phyloP scores from a whole-genome alignment of 805 yeast species.

The Saccharomyces eubayanus region DNA sequence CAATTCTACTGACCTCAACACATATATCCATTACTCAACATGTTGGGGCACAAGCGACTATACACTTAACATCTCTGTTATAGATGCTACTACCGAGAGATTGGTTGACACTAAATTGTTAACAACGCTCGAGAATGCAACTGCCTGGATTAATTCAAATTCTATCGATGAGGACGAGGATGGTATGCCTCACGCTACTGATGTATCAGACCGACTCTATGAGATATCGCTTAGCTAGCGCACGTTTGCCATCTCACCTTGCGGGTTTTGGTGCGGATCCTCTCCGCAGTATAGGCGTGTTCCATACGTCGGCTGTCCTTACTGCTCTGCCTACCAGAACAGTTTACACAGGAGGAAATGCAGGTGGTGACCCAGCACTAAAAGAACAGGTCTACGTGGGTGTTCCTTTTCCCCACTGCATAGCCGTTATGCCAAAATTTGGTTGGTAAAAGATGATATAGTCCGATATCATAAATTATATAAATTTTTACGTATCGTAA shows the following conservation, averaged over 20 bases:
- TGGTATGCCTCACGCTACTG: neutral
- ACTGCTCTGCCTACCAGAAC: neutral
- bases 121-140: neutral
- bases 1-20: neutral
- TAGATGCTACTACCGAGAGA: neutral
- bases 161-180: neutral
- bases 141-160: neutral
- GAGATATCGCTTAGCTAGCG: neutral
- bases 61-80: neutral
- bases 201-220: neutral
- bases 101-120: neutral
- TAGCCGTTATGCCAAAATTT: neutral
- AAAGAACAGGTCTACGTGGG: neutral
- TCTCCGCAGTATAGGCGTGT: neutral
- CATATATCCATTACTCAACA: neutral
- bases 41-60: neutral
- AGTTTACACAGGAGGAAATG: neutral
- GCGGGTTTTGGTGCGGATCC: neutral
- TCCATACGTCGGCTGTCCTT: neutral
- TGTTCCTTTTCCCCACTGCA: neutral
- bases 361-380: neutral
- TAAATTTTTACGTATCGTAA: neutral
- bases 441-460: neutral
- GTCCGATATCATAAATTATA: neutral
- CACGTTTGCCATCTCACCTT: neutral